Conservation (phyloP, 164 flowering plant species). For the Stephania japonica region DNA sequence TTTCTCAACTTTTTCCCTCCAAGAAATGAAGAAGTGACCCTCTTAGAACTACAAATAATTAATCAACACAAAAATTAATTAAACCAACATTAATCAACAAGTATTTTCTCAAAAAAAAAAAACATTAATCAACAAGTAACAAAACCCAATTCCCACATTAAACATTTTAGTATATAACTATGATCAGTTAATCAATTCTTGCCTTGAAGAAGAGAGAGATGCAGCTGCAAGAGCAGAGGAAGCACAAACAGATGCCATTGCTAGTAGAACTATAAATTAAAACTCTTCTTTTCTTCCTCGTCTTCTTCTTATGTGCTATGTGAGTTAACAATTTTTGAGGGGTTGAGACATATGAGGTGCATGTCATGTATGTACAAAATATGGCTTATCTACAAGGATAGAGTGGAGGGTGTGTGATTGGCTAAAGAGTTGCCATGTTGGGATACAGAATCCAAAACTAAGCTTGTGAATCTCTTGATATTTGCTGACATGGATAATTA, state of each 20-base stretch:
- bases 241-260: slow-evolving; percentile 83
- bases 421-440: slow-evolving; percentile 47
- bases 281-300: neutral
- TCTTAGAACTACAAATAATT: slow-evolving; percentile 50
- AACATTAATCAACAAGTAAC: too few relatives aligned
- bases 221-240: slow-evolving; percentile 77
- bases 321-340: slow-evolving; percentile 3
- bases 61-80: neutral
- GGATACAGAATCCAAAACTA: slow-evolving; percentile 38
- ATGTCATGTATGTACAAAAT: slow-evolving; percentile 18
- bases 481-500: slow-evolving; percentile 19
- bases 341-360: neutral
- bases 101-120: too few relatives aligned
- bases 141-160: too few relatives aligned
- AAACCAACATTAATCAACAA: too few relatives aligned
- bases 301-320: neutral
- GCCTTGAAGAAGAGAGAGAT: slow-evolving; percentile 67
- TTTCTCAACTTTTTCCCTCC: slow-evolving; percentile 52
- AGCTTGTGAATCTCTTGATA: slow-evolving; percentile 16
- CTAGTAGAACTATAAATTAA: neutral
- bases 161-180: neutral
- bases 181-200: slow-evolving; percentile 19
- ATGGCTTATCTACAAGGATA: slow-evolving; percentile 70
- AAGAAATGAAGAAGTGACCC: slow-evolving; percentile 64
- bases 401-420: slow-evolving; percentile 36